phyloP scores from a whole-genome alignment of 177 flowering plant genomes.

The Vitis hybrid region DNA sequence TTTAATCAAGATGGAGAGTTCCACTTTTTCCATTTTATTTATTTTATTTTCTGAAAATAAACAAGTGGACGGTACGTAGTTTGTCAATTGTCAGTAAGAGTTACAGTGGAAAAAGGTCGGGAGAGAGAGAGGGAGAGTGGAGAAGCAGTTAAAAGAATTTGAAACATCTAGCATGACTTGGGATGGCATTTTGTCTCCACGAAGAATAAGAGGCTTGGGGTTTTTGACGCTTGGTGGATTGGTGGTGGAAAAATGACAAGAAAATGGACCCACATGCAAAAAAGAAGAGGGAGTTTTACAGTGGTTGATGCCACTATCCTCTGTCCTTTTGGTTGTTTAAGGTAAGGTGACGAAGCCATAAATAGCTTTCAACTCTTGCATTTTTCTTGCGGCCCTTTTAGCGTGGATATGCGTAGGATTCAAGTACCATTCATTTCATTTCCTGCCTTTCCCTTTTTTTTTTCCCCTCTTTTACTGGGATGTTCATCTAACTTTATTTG shows the following conservation, averaged over 20 bases:
- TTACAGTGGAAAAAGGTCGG: no score
- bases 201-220: conserved; percentile 9
- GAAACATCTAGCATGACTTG: no score
- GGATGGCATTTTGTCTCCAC: conserved; percentile 13
- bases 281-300: no score
- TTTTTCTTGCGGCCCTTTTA: not conserved
- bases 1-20: no score
- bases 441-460: not conserved
- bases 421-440: conserved; percentile 9
- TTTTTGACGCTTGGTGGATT: conserved; percentile 22
- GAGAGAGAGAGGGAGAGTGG: no score
- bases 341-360: conserved; percentile 1
- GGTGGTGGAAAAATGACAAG: conserved; percentile 15
- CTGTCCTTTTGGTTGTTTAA: conserved; percentile 5
- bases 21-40: no score
- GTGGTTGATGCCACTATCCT: not conserved
- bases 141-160: no score
- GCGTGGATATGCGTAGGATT: conserved; percentile 16
- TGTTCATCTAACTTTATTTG: not conserved
- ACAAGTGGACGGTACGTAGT: no score
- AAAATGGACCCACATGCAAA: conserved; percentile 18
- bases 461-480: not conserved
- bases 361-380: not conserved
- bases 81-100: no score
- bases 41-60: no score